Percentiles rank a stretch among this genome's conserved stretches.
Evolutionary conservation across 2,329 filamentous ascomycete genomes (phyloP).

Genomic region (Aspergillus sp.): DNA sequence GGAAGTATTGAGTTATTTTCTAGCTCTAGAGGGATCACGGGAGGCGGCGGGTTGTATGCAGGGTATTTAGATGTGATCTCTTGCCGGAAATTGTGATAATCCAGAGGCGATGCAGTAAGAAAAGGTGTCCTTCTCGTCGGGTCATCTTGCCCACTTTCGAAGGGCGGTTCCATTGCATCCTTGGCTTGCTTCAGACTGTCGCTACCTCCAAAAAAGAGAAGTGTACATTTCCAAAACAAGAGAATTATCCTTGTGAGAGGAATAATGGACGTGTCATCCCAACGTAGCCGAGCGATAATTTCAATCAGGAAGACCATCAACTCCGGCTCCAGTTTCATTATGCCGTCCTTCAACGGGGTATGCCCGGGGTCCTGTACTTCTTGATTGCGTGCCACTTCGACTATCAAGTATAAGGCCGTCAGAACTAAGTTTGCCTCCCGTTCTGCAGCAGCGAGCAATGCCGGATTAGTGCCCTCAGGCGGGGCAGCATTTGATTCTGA

Average conservation of each 20-base stretch:
- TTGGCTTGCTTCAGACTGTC: constrained; percentile 73
- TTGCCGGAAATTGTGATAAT: constrained; percentile 94
- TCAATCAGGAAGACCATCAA: constrained; percentile 72
- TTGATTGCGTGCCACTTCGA: constrained; percentile 43
- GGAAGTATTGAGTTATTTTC: constrained; percentile 91
- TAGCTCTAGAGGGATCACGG: constrained; percentile 78
- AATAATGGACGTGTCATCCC: constrained; percentile 60
- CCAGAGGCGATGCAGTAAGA: constrained; percentile 89
- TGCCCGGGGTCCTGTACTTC: constrained; percentile 26
- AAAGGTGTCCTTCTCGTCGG: constrained; percentile 66
- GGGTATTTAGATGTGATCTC: constrained; percentile 98
- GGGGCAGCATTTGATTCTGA: constrained; percentile 27
- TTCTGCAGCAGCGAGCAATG: constrained; percentile 37
- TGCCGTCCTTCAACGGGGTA: constrained; percentile 28
- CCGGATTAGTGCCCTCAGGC: constrained; percentile 32
- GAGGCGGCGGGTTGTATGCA: constrained; percentile 85
- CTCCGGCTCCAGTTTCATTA: constrained; percentile 63
- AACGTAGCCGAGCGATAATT: constrained; percentile 66
- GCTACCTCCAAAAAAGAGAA: constrained; percentile 81
- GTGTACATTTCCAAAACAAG: constrained; percentile 86
- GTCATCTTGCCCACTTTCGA: constrained; percentile 47
- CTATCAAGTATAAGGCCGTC: constrained; percentile 43
- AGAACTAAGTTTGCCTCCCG: constrained; percentile 44
- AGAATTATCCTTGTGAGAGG: constrained; percentile 71
- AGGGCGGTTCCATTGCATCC: constrained; percentile 57